These are phyloP conservation scores for Eragrostis curvula DNA, from an alignment of 176 grass and related monocot species.

Conservation along the genomic window DNA sequence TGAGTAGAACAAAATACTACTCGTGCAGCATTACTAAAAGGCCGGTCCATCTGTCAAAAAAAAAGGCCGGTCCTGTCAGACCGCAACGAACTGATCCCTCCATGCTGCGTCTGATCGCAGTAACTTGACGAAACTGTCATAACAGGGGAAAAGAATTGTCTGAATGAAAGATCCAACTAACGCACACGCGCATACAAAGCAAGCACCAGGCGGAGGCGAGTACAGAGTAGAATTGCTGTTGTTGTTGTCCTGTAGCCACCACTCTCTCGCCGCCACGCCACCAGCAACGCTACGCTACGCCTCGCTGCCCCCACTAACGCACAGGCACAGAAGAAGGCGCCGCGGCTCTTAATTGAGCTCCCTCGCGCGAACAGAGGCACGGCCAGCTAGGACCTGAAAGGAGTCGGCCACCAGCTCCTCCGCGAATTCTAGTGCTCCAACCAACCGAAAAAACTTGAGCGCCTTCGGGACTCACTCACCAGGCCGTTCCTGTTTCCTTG, in stretches of 20 bases:
- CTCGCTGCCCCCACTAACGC: neutral
- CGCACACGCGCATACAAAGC: too few relatives aligned
- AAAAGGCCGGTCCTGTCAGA: neutral
- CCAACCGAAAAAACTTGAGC: too few relatives aligned
- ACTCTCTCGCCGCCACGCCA: too few relatives aligned
- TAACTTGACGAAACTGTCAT: too few relatives aligned
- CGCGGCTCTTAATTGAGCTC: conserved; percentile 1
- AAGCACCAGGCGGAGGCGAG: too few relatives aligned
- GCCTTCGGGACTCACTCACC: too few relatives aligned
- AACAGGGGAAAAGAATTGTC: too few relatives aligned
- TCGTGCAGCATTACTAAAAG: conserved; percentile 1
- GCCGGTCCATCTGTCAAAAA: too few relatives aligned
- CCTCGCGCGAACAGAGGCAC: neutral
- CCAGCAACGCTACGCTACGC: neutral
- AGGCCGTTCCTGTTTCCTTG: neutral
- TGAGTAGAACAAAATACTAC: neutral
- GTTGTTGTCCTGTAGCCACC: conserved; percentile 3
- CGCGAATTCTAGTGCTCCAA: neutral
- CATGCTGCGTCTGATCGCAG: too few relatives aligned
- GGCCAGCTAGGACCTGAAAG: conserved; percentile 34
- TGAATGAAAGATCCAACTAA: neutral
- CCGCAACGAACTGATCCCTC: too few relatives aligned
- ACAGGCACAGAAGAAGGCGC: neutral
- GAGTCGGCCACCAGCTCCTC: neutral
- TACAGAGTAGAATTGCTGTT: too few relatives aligned